These are phyloP conservation scores for Arachnomyces sp. DNA, from an alignment of 2,329 filamentous ascomycete species.

Conservation along the genomic window DNA sequence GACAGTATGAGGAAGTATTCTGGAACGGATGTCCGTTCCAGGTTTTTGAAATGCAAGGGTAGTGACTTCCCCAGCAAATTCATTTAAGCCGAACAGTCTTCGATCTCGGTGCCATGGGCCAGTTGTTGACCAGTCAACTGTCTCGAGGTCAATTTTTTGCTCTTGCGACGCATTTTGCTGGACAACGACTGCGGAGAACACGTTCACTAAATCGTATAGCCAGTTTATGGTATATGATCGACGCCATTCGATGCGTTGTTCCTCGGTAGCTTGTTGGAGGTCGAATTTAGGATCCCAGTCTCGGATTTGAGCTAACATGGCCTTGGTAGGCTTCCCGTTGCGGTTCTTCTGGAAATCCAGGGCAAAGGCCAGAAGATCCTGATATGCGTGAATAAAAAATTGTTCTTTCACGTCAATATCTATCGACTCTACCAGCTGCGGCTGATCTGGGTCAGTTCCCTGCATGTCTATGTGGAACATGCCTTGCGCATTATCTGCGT, in stretches of 20 bases:
- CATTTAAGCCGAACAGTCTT: conserved; percentile 37
- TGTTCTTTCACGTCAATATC: conserved; percentile 37
- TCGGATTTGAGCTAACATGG: conserved; percentile 31
- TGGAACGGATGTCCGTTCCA: conserved; percentile 28
- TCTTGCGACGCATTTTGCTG: conserved; percentile 30
- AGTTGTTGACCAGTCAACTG: conserved; percentile 35
- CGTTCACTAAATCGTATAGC: conserved; percentile 45
- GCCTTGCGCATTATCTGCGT: conserved; percentile 24
- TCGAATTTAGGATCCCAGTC: conserved; percentile 38
- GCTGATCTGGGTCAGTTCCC: conserved; percentile 7
- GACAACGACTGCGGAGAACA: conserved; percentile 35
- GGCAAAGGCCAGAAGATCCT: conserved; percentile 38
- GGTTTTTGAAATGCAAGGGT: conserved; percentile 40
- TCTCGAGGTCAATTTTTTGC: conserved; percentile 26
- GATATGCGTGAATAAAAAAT: conserved; percentile 36
- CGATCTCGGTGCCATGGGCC: conserved; percentile 33
- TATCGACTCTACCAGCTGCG: conserved; percentile 10
- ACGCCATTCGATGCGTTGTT: conserved; percentile 39
- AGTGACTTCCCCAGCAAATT: conserved; percentile 40
- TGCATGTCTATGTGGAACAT: conserved; percentile 17
- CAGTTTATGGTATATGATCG: conserved; percentile 44
- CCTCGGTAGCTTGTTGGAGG: conserved; percentile 28
- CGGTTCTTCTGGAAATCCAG: conserved; percentile 38
- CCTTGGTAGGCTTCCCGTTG: conserved; percentile 40
- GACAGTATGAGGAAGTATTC: conserved; percentile 40